Evolutionary conservation across 768 basidiomycete species (phyloP).

Genomic region (Amyloporia xantha): DNA sequence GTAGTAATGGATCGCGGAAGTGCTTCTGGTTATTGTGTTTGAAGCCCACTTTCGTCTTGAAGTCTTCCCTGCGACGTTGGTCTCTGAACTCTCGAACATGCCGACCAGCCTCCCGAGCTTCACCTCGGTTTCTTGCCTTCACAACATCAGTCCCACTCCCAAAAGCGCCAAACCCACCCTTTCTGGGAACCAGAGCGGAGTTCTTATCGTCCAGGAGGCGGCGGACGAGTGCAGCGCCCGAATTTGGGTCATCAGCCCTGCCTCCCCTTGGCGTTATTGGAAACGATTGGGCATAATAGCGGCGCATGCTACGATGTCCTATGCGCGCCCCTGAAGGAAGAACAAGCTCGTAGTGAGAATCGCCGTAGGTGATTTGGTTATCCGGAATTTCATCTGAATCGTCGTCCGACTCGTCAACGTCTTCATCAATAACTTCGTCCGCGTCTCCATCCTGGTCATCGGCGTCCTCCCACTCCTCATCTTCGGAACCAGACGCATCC

Average conservation of each 20-base stretch:
- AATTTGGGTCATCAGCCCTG: constrained; percentile 57
- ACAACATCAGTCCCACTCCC: constrained; percentile 78
- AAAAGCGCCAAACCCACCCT: constrained; percentile 82
- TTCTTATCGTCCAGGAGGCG: constrained; percentile 76
- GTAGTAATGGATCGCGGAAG: constrained; percentile 66
- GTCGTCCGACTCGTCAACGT: constrained; percentile 28
- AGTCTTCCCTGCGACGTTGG: constrained; percentile 68
- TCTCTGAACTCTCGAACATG: constrained; percentile 83
- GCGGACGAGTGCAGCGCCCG: constrained; percentile 71
- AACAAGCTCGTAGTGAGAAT: constrained; percentile 80
- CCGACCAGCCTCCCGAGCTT: constrained; percentile 86
- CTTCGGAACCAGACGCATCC: constrained; percentile 10
- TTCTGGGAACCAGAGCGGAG: constrained; percentile 75
- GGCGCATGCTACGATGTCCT: constrained; percentile 81
- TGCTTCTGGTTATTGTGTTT: constrained; percentile 86
- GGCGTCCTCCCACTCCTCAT: constrained; percentile 28
- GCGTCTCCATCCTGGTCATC: constrained; percentile 27
- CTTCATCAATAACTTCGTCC: constrained; percentile 29
- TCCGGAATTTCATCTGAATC: constrained; percentile 32
- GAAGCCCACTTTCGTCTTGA: constrained; percentile 78
- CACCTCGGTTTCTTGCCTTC: constrained; percentile 89
- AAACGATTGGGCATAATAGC: constrained; percentile 85
- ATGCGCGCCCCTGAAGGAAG: constrained; percentile 90
- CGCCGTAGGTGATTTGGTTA: constrained; percentile 65
- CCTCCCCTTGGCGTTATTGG: constrained; percentile 32